A percentile compares a stretch with the other conserved stretches of the same genome.
Conservation (phyloP, 768 basidiomycete genomes). For the Boletus pseudopeckii region DNA sequence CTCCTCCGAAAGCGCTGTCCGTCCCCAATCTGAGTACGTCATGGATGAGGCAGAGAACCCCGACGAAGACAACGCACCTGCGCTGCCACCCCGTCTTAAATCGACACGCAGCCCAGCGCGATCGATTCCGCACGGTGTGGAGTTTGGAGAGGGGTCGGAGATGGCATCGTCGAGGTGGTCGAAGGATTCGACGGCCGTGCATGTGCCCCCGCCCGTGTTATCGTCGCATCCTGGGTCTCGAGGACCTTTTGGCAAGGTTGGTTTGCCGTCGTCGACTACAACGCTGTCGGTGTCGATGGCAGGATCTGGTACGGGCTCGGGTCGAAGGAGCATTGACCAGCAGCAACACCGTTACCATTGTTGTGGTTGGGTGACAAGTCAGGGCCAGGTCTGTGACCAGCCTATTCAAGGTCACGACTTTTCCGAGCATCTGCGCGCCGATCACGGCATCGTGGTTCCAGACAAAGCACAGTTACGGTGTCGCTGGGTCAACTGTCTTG, state of each 20-base stretch:
- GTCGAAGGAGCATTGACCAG: constrained; percentile 24
- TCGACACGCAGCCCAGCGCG: constrained; percentile 28
- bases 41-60: constrained; percentile 53
- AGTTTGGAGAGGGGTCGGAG: constrained; percentile 44
- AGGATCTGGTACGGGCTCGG: background rate
- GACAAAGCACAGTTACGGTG: constrained; percentile 10
- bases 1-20: constrained; percentile 3
- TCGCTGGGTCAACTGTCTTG: constrained; percentile 18
- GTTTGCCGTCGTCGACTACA: constrained; percentile 1
- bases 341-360: constrained; percentile 16
- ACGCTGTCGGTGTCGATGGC: constrained; percentile 9
- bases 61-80: constrained; percentile 15
- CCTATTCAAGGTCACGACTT: constrained; percentile 8
- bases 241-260: constrained; percentile 7
- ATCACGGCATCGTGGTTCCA: constrained; percentile 20
- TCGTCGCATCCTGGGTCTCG: constrained; percentile 11
- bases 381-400: background rate
- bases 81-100: constrained; percentile 43
- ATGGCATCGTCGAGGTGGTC: too few relatives aligned
- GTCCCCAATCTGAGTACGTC: constrained; percentile 51
- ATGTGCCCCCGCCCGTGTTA: constrained; percentile 15
- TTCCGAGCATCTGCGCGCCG: constrained; percentile 21
- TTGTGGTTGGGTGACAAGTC: constrained; percentile 16
- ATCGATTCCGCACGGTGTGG: constrained; percentile 48
- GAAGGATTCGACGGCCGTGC: too few relatives aligned